Percentiles rank a stretch among this genome's conserved stretches.
These are phyloP conservation scores for Kluyveromyces sp. DNA, from an alignment of 1,139 yeast genomes.

Conservation along the genomic window DNA sequence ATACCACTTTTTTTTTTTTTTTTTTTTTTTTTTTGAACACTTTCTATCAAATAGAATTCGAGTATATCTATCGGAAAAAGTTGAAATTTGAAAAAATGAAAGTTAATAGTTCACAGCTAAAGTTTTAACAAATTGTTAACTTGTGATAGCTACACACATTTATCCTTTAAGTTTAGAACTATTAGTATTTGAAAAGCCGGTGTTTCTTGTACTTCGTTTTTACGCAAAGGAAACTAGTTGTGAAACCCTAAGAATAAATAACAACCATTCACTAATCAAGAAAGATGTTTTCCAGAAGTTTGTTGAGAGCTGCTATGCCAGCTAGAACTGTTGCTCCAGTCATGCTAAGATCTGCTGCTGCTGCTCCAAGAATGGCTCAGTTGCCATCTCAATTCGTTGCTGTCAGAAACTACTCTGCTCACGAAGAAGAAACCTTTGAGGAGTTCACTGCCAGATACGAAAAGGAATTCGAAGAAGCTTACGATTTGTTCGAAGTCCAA, in stretches of 20 bases:
- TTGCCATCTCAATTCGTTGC: slow-evolving; percentile 10
- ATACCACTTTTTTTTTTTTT: too few relatives aligned
- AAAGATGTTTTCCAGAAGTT: slow-evolving; percentile 26
- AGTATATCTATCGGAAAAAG: too few relatives aligned
- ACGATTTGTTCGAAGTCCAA: slow-evolving; percentile 96
- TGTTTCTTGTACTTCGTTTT: too few relatives aligned
- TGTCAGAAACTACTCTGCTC: slow-evolving; percentile 63
- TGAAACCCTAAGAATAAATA: not conserved
- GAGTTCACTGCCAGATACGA: slow-evolving; percentile 92
- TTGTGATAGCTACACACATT: too few relatives aligned
- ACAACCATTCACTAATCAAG: not conserved
- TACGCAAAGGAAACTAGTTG: too few relatives aligned
- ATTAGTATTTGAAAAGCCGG: too few relatives aligned
- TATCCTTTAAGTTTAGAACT: too few relatives aligned
- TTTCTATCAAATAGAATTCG: too few relatives aligned
- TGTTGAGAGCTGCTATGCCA: slow-evolving; percentile 22
- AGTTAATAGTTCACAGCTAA: too few relatives aligned
- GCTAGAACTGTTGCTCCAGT: slow-evolving; percentile 18
- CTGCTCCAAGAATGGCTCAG: slow-evolving; percentile 12
- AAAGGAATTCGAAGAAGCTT: slow-evolving; percentile 95
- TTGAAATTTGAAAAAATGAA: too few relatives aligned
- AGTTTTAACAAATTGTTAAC: too few relatives aligned
- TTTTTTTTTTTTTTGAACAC: too few relatives aligned
- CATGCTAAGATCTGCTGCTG: slow-evolving; percentile 10
- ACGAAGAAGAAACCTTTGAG: slow-evolving; percentile 78